Conservation (phyloP, 768 basidiomycete genomes). For the Serendipita indica region DNA sequence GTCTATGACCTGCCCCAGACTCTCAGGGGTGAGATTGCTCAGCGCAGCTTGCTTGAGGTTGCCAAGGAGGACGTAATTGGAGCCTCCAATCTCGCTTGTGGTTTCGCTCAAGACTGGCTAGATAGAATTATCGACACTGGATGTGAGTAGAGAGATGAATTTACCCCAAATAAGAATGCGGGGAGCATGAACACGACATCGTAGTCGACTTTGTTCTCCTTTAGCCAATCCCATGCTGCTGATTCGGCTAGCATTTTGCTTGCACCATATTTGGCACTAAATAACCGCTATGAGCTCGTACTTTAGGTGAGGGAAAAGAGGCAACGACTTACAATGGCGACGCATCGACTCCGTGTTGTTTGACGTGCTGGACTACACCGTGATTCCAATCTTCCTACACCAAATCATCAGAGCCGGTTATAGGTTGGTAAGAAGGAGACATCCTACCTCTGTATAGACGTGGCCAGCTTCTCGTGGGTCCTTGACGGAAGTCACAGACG, state of each 20-base stretch:
- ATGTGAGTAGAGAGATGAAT: too few relatives aligned
- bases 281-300: too few relatives aligned
- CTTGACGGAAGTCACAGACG: constrained; percentile 15
- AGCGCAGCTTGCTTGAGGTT: too few relatives aligned
- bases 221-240: constrained; percentile 11
- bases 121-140: too few relatives aligned
- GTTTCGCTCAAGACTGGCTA: too few relatives aligned
- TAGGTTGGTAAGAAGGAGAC: neutral
- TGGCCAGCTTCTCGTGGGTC: constrained; percentile 14
- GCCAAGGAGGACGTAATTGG: too few relatives aligned
- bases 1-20: neutral
- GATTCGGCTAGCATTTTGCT: constrained; percentile 14
- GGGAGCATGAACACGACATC: neutral
- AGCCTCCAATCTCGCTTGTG: too few relatives aligned
- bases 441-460: constrained; percentile 17
- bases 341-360: constrained; percentile 16
- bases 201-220: constrained; percentile 12
- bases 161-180: neutral
- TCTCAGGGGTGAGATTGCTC: too few relatives aligned
- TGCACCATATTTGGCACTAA: constrained; percentile 19
- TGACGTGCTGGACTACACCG: constrained; percentile 15
- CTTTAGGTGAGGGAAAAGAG: too few relatives aligned
- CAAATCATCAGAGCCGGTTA: too few relatives aligned
- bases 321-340: too few relatives aligned
- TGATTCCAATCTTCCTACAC: constrained; percentile 19